These are phyloP conservation scores for Boletus pseudo-olivaceus DNA, from an alignment of 768 basidiomycete genomes.

Conservation along the genomic window DNA sequence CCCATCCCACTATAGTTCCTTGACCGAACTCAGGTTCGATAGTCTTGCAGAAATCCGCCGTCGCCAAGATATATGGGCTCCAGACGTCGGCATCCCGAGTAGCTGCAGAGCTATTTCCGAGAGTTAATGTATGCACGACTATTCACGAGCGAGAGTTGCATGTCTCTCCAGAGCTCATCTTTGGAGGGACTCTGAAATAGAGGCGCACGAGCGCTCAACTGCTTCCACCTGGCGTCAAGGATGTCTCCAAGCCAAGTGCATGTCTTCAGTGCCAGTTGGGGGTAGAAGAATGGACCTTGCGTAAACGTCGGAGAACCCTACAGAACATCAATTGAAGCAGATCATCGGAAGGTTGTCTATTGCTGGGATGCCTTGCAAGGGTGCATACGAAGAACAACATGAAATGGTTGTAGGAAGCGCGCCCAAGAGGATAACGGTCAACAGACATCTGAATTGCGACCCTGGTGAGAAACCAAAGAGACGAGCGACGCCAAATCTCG, in stretches of 20 bases:
- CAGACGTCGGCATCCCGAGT: no score
- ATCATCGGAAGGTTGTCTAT: constrained; percentile 12
- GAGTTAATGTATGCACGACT: constrained; percentile 27
- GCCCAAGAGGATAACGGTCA: constrained; percentile 1
- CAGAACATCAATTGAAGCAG: constrained; percentile 23
- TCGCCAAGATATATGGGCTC: constrained; percentile 1
- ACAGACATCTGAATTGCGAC: constrained; percentile 28
- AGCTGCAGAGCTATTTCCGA: no score
- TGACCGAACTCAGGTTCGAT: not conserved
- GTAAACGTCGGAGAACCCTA: constrained; percentile 17
- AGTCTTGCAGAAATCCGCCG: constrained; percentile 11
- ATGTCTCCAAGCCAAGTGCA: constrained; percentile 14
- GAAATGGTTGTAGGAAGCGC: constrained; percentile 43
- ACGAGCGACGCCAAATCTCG: constrained; percentile 23
- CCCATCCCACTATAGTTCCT: not conserved
- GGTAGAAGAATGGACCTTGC: constrained; percentile 10
- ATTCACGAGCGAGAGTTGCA: constrained; percentile 30
- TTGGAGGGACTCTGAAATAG: constrained; percentile 14
- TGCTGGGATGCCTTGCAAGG: constrained; percentile 19
- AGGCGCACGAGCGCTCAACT: constrained; percentile 23
- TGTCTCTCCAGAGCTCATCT: constrained; percentile 22
- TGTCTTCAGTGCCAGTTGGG: constrained; percentile 33
- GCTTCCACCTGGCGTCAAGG: constrained; percentile 34
- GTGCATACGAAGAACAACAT: constrained; percentile 38
- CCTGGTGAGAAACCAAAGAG: constrained; percentile 34